These are phyloP conservation scores for Angomonas desouzai DNA, from an alignment of 208 protist genomes.

Conservation along the genomic window DNA sequence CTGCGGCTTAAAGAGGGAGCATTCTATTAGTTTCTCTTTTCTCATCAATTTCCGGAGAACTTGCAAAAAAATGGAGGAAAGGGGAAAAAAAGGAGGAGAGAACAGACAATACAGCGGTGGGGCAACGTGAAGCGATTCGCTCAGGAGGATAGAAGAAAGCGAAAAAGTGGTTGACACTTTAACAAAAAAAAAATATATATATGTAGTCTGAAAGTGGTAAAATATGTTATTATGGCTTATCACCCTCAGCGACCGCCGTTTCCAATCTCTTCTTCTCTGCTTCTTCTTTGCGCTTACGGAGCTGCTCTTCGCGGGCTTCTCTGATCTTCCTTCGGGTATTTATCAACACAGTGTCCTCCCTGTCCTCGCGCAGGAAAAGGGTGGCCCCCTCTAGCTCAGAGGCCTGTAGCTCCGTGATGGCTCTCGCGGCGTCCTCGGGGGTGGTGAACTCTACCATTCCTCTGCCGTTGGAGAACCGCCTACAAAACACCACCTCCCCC, in stretches of 20 bases:
- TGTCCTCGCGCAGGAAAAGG: constrained; percentile 81
- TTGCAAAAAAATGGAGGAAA: neutral
- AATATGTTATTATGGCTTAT: constrained; percentile 16
- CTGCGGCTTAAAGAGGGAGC: constrained; percentile 22
- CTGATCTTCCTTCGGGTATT: constrained; percentile 80
- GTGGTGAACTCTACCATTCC: constrained; percentile 84
- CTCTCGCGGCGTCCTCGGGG: constrained; percentile 73
- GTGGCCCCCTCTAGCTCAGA: constrained; percentile 83
- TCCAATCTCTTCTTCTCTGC: constrained; percentile 43
- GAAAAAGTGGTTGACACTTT: too few species aligned
- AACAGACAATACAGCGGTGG: neutral
- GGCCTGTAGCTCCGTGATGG: constrained; percentile 81
- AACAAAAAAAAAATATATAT: too few species aligned
- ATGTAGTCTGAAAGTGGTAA: too few species aligned
- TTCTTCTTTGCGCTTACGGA: constrained; percentile 76
- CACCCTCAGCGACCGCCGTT: constrained; percentile 51
- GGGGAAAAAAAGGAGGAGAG: neutral
- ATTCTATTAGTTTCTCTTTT: constrained; percentile 10
- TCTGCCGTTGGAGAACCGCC: constrained; percentile 66
- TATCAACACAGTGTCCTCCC: constrained; percentile 82
- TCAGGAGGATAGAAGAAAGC: too few species aligned
- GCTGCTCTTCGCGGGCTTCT: constrained; percentile 69
- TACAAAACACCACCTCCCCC: constrained; percentile 78
- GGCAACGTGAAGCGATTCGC: too few species aligned
- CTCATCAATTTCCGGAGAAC: neutral